Evolutionary conservation across 345 rosid species (phyloP).

Genomic region (Populus davidiana): DNA sequence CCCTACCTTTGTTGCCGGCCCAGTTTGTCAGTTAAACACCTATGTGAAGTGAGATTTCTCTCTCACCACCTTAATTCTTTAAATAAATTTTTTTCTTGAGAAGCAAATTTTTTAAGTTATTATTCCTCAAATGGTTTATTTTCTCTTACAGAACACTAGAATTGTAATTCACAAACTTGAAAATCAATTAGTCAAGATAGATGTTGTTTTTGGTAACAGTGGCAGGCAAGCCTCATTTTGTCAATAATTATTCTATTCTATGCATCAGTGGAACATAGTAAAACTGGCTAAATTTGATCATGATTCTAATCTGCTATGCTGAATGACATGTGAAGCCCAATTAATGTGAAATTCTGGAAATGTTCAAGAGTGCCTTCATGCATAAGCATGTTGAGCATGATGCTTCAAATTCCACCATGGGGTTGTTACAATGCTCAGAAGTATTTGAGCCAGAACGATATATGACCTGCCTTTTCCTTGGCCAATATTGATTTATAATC

Average conservation of each 20-base stretch:
- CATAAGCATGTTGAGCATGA: not conserved
- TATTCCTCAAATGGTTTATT: not conserved
- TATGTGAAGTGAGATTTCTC: conserved; percentile 22
- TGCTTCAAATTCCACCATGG: not conserved
- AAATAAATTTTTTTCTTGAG: not conserved
- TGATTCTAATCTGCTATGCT: not conserved
- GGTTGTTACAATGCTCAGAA: not conserved
- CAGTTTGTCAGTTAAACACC: conserved; percentile 23
- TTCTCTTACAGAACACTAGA: not conserved
- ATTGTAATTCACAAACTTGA: not conserved
- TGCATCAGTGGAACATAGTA: not conserved
- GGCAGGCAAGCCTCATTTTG: not conserved
- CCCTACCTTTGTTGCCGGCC: conserved; percentile 30
- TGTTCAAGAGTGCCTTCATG: not conserved
- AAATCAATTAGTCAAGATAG: not conserved
- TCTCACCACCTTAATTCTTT: not conserved
- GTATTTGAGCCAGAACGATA: not conserved
- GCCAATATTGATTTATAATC: not conserved
- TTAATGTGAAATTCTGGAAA: not conserved
- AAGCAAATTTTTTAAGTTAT: not conserved
- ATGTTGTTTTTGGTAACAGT: not conserved
- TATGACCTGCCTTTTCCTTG: not conserved
- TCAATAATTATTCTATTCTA: not conserved
- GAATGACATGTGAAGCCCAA: not conserved
- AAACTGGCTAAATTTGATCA: not conserved